Conservation (phyloP, 1,284 basidiomycete species). For the Mycena citricolor region DNA sequence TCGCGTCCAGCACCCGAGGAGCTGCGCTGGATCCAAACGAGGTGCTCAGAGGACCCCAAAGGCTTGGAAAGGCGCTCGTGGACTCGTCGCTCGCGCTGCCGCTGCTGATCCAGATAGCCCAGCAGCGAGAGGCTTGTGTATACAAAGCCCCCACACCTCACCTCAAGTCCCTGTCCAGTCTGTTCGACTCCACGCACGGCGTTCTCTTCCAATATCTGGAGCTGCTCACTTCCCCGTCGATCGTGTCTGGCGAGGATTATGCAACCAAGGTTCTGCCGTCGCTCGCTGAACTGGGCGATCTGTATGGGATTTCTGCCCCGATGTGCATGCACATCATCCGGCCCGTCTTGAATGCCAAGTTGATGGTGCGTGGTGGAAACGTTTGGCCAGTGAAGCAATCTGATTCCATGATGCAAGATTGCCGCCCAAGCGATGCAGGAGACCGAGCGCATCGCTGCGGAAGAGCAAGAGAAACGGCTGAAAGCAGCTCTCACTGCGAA, state of each 20-base stretch:
- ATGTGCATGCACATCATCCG: constrained; percentile 92
- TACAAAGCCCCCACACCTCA: constrained; percentile 70
- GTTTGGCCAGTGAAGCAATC: constrained; percentile 2
- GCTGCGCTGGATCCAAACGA: constrained; percentile 67
- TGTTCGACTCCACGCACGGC: constrained; percentile 86
- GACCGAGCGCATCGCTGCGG: constrained; percentile 62
- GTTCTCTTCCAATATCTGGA: constrained; percentile 77
- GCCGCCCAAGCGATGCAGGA: constrained; percentile 61
- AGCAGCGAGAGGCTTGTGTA: constrained; percentile 82
- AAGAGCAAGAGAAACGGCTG: constrained; percentile 74
- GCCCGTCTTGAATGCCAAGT: constrained; percentile 68
- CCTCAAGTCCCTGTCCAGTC: constrained; percentile 80
- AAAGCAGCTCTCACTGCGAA: constrained; percentile 76
- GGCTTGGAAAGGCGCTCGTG: constrained; percentile 71
- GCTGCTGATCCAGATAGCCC: constrained; percentile 84
- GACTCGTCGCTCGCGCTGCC: constrained; percentile 76
- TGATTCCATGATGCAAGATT: constrained; percentile 38
- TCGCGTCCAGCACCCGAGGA: constrained; percentile 70
- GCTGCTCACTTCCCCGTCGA: constrained; percentile 62
- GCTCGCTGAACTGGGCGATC: constrained; percentile 67
- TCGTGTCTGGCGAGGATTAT: constrained; percentile 63
- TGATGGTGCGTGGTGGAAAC: constrained; percentile 49
- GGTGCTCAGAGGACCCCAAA: constrained; percentile 58
- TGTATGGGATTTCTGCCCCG: constrained; percentile 77
- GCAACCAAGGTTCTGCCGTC: constrained; percentile 67